A percentile compares a stretch with the other conserved stretches of the same genome.
Evolutionary conservation across 2,329 filamentous ascomycete species (phyloP).

Genomic region (Endocalyx cinctus): DNA sequence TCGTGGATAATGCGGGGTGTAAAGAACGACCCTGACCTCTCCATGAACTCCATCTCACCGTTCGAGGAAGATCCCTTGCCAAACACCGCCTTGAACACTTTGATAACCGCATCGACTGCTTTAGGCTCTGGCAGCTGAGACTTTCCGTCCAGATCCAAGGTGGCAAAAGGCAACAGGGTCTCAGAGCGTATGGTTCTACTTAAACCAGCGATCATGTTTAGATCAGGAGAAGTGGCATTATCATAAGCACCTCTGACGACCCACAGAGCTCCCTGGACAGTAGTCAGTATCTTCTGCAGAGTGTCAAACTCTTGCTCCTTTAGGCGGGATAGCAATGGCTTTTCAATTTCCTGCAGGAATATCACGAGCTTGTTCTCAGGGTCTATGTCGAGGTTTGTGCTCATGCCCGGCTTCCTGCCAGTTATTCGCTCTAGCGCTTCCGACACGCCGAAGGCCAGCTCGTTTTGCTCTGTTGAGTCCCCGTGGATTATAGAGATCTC

Average conservation of each 20-base stretch:
- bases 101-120: conserved; percentile 20
- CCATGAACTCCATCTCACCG: conserved; percentile 39
- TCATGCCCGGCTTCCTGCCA: conserved; percentile 27
- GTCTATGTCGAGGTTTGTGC: conserved; percentile 24
- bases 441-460: conserved; percentile 30
- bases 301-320: conserved; percentile 32
- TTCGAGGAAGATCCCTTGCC: conserved; percentile 24
- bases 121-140: conserved; percentile 14
- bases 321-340: conserved; percentile 37
- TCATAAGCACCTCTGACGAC: conserved; percentile 29
- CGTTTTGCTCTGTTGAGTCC: conserved; percentile 25
- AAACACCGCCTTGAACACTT: conserved; percentile 34
- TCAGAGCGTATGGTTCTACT: conserved; percentile 30
- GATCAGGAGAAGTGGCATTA: conserved; percentile 25
- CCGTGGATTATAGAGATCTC: conserved; percentile 36
- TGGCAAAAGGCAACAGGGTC: conserved; percentile 27
- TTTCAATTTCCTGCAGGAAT: conserved; percentile 40
- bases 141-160: conserved; percentile 26
- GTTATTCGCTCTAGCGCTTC: conserved; percentile 27
- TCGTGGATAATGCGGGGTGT: conserved; percentile 37
- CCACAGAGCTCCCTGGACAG: conserved; percentile 30
- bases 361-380: conserved; percentile 34
- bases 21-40: conserved; percentile 33
- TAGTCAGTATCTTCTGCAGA: conserved; percentile 24
- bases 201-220: conserved; percentile 29